Evolutionary conservation across 108 stramenopile genomes (phyloP).

Genomic region (Epipyxis sp.): DNA sequence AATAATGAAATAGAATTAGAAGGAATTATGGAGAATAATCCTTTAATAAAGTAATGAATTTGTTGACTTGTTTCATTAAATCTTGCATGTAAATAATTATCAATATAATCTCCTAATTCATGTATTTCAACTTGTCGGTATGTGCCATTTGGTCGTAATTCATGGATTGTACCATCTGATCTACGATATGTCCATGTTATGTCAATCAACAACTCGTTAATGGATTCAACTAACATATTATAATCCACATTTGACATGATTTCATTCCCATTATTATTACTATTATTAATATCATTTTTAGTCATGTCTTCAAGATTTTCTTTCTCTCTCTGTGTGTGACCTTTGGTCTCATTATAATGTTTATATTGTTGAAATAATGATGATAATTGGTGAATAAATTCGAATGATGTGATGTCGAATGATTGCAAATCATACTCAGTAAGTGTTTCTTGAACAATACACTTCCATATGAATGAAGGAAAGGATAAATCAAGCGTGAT

Average conservation of each 20-base stretch:
- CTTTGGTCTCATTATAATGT: neutral
- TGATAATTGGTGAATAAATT: slow-evolving; percentile 37
- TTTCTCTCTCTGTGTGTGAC: too few relatives aligned
- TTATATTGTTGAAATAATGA: neutral
- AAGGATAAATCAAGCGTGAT: slow-evolving; percentile 49
- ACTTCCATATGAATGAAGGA: slow-evolving; percentile 52
- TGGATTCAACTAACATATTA: neutral
- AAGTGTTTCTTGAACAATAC: slow-evolving; percentile 45
- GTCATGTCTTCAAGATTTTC: too few relatives aligned
- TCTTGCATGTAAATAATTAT: slow-evolving; percentile 10
- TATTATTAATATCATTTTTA: too few relatives aligned
- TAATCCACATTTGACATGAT: neutral
- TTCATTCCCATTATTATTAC: neutral
- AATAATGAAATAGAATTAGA: slow-evolving; percentile 42
- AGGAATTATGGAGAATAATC: slow-evolving; percentile 50
- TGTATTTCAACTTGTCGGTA: neutral
- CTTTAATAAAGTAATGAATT: slow-evolving; percentile 20
- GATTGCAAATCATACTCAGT: slow-evolving; percentile 42
- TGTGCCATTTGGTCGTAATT: slow-evolving; percentile 28
- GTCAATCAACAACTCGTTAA: slow-evolving; percentile 27
- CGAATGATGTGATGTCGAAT: slow-evolving; percentile 44
- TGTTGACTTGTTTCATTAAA: slow-evolving; percentile 8
- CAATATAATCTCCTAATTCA: slow-evolving; percentile 22
- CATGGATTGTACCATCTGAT: slow-evolving; percentile 25
- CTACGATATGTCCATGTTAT: slow-evolving; percentile 33